phyloP scores from a whole-genome alignment of 2,329 filamentous ascomycete species.

The Lithohypha guttulata region DNA sequence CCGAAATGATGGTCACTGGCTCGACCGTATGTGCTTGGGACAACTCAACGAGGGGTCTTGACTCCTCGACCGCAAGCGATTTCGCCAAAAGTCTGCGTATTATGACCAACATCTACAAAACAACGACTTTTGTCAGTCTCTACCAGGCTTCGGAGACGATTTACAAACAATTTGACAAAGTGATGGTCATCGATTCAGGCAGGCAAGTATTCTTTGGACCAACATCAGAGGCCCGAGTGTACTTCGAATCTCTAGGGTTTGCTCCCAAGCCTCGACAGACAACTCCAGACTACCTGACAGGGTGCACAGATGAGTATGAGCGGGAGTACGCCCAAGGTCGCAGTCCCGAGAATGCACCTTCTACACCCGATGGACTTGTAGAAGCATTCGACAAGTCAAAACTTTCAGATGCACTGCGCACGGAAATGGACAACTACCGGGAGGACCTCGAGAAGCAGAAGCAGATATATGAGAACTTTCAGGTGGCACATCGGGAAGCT shows the following conservation, averaged over 20 bases:
- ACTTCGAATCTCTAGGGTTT: constrained; percentile 71
- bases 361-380: constrained; percentile 54
- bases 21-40: constrained; percentile 66
- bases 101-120: constrained; percentile 73
- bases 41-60: constrained; percentile 59
- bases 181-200: constrained; percentile 67
- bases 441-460: constrained; percentile 52
- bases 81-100: constrained; percentile 62
- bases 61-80: constrained; percentile 57
- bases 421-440: constrained; percentile 62
- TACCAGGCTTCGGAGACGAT: constrained; percentile 81
- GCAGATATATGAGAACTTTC: constrained; percentile 64
- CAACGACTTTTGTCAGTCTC: constrained; percentile 72
- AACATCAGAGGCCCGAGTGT: constrained; percentile 53
- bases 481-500: constrained; percentile 61
- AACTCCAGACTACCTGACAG: constrained; percentile 70
- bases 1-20: constrained; percentile 69
- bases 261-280: constrained; percentile 65
- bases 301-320: constrained; percentile 75
- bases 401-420: constrained; percentile 45
- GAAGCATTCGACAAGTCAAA: constrained; percentile 59
- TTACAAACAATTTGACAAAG: constrained; percentile 71
- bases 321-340: constrained; percentile 61
- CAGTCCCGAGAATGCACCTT: constrained; percentile 55
- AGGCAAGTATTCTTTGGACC: constrained; percentile 68